Conservation (phyloP, 176 grass and related monocot species). For the Rhynchospora tenuis region DNA sequence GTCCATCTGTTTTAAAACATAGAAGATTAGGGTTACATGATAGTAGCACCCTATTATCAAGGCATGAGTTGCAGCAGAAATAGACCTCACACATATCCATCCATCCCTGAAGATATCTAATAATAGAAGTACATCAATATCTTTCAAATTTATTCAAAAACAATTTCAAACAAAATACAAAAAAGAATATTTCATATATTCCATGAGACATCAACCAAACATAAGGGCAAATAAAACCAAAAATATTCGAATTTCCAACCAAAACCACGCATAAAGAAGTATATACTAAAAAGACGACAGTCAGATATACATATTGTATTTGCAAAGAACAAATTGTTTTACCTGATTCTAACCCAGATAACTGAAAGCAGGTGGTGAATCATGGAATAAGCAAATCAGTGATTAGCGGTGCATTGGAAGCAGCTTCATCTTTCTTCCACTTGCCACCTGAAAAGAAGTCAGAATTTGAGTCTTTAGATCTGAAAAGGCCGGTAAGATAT, state of each 20-base stretch:
- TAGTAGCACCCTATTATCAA: background rate
- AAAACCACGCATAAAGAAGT: background rate
- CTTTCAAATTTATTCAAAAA: background rate
- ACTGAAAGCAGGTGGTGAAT: conserved; percentile 47
- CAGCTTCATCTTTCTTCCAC: conserved; percentile 51
- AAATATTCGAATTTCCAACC: background rate
- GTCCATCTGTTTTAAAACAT: background rate
- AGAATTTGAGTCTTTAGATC: conserved; percentile 40
- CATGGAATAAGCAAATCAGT: conserved; percentile 49
- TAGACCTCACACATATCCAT: background rate
- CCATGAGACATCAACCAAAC: background rate
- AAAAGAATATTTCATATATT: background rate
- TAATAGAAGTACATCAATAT: background rate
- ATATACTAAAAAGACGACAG: background rate
- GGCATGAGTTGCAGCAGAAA: background rate
- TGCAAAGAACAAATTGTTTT: background rate
- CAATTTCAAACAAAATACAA: background rate
- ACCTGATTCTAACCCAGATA: background rate
- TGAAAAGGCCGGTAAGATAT: conserved; percentile 50
- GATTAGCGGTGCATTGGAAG: conserved; percentile 44
- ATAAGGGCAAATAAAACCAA: background rate
- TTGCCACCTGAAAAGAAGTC: conserved; percentile 38
- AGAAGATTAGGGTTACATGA: background rate
- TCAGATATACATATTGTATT: background rate
- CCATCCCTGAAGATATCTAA: background rate